phyloP scores from a whole-genome alignment of 768 basidiomycete genomes.

The Boletus edulis region DNA sequence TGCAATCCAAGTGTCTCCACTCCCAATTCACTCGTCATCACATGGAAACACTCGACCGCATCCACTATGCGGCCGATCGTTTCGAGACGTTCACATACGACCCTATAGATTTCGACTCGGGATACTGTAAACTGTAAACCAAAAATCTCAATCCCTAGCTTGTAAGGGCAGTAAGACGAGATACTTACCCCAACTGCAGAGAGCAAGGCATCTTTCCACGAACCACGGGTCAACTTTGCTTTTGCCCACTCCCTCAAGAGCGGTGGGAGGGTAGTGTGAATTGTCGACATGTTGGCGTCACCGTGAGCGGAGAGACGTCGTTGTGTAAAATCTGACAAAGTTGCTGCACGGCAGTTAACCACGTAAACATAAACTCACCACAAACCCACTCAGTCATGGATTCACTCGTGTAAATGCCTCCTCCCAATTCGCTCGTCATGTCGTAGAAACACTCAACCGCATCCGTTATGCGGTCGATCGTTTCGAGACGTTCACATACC shows the following conservation, averaged over 20 bases:
- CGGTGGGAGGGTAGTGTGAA: background rate
- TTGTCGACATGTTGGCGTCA: no score
- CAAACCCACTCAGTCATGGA: no score
- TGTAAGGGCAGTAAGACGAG: background rate
- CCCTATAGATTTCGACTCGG: background rate
- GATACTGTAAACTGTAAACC: background rate
- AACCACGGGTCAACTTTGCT: background rate
- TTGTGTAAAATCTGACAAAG: no score
- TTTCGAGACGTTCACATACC: no score
- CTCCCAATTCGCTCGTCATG: no score
- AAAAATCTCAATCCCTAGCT: background rate
- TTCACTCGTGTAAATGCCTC: no score
- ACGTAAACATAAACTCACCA: no score
- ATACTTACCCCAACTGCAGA: background rate
- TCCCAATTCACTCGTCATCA: background rate
- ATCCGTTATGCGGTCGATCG: fast-evolving
- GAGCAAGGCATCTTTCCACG: background rate
- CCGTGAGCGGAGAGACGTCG: no score
- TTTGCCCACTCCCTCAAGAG: background rate
- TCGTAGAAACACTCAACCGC: no score
- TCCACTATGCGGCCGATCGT: background rate
- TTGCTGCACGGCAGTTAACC: no score
- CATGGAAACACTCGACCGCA: background rate
- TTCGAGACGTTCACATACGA: background rate
- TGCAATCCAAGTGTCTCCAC: background rate